Base-by-base conservation (phyloP, 805 yeast species). In the Metschnikowia lachancei region DNA sequence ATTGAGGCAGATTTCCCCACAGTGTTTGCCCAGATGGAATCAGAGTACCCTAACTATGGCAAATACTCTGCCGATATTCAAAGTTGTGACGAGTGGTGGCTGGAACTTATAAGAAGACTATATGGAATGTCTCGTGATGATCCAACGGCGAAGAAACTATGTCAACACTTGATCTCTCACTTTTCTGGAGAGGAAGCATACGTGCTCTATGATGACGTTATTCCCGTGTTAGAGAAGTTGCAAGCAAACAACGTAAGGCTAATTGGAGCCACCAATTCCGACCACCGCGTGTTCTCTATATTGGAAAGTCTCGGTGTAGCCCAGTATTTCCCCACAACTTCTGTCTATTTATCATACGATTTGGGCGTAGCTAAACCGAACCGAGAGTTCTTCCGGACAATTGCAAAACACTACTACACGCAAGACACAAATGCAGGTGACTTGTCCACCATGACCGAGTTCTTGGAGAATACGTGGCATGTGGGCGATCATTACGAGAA, bases 41-140 rank as follows among this genome's bases (percentile, higher is more conserved):
- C 36, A 5, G 43, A 64, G 49, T 77, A 65, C 55, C 90, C 91
- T 9, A 82, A 83, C 56, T 85, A 81, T 57, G 92, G 92, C 1
- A 81, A 80, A 50, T 32, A 45, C 22, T 54, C 57, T 20, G 38
- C 47, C 1, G 51, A 53, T 9, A 57, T 69, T 32, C 18, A 40
- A 1, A 46, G 56, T 14, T 43, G 61, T 32, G 66, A 65, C 22
- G 64, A 65, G 29, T 85, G 89, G 86, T 85, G 92, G 92, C 62
- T 62, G 36, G 63, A 69, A 24, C 60, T 84, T 30, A 70, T 83
- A 1, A 66, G 63, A 12, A 55, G 64, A 17, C 53, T 80, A 4
- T 81, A 78, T 53, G 54, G 61, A 4, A 66, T 80, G 8, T 55
- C 60, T 42, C 20, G 39, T 5, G 33, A 35, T 1, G 56, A 52